These are phyloP conservation scores for Arabidopsis suecica DNA, from an alignment of 345 rosid genomes.

Conservation along the genomic window DNA sequence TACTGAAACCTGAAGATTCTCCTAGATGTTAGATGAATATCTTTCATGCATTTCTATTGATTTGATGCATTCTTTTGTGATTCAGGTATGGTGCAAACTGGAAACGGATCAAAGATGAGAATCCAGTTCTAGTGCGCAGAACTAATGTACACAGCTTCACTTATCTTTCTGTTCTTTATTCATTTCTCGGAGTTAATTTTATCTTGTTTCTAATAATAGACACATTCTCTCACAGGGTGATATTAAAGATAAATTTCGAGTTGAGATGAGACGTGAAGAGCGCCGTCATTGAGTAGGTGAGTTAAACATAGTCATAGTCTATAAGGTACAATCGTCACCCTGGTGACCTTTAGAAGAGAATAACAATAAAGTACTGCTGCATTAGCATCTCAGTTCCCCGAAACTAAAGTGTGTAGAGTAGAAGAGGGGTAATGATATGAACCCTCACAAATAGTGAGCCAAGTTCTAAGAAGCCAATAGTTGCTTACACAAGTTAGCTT, in stretches of 20 bases:
- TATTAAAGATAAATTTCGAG: slow-evolving; percentile 44
- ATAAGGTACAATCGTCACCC: background rate
- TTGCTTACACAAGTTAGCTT: slow-evolving; percentile 2
- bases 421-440: slow-evolving; percentile 2
- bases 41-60: slow-evolving; percentile 13
- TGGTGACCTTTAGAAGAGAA: slow-evolving; percentile 13
- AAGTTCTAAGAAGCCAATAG: background rate
- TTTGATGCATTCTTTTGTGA: slow-evolving; percentile 23
- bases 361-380: background rate
- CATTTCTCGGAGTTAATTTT: slow-evolving; percentile 9
- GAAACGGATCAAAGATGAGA: slow-evolving; percentile 43
- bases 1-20: slow-evolving; percentile 32
- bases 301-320: background rate
- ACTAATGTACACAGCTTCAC: slow-evolving; percentile 37
- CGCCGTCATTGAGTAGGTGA: slow-evolving; percentile 35
- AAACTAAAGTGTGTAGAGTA: slow-evolving; percentile 1
- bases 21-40: slow-evolving; percentile 26
- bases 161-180: slow-evolving; percentile 21
- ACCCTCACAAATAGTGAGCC: slow-evolving; percentile 28
- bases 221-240: slow-evolving; percentile 37
- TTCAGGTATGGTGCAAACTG: slow-evolving; percentile 46
- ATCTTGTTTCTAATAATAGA: slow-evolving; percentile 18
- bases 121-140: slow-evolving; percentile 37
- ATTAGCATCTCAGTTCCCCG: slow-evolving; percentile 19
- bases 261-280: slow-evolving; percentile 42